Base-by-base conservation (phyloP, 1,284 basidiomycete genomes). In the Moesziomyces sp. region DNA sequence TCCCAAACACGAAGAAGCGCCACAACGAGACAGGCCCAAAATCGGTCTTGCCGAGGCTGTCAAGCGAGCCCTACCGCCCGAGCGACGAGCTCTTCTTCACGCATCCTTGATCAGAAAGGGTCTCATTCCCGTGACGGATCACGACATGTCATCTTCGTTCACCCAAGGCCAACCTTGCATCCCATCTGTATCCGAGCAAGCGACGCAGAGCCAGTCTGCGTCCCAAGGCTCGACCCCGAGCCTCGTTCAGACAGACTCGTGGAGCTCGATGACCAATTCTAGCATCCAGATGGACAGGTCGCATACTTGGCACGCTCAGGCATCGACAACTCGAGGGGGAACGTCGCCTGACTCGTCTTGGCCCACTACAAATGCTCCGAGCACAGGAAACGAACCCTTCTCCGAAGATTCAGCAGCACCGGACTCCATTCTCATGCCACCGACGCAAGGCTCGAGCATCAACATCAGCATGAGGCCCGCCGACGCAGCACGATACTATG, bases 11-110 rank as follows among this genome's bases (percentile, higher is more conserved):
- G 43, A 52, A 16, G 46, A 28, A 0, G 5, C 30, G 5, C 30
- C 35, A 9, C 11, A 16, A 3, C 26, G 18, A 5, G 13, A 30
- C 4, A 64, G n/a, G 44, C 51, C 56, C 14, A 70, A 48, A 23
- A 13, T 54, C 9, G 46, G 18, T 19, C 53, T 72, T 16, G 49
- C 48, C 24, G 62, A 72, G 26, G 58, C 58, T 1, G 55, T 72
- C 51, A 72, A 57, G 40, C 46, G 62, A 18, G 63, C 69, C 1
- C 51, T 72, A 35, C 62, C 62, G 2, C 69, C 62, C 21, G 69
- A 65, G 24, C 47, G 69, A 47, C 55, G 69, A 9, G 58, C 63
- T 13, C 44, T 72, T 0, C 50, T 72, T 0, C 58, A 72, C 16
- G 59, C 58, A 9, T 62, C 62, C 9, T 28, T 72, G 24, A 44